phyloP scores from a whole-genome alignment of 257 asterid species.

The Solanum chiquidenum region DNA sequence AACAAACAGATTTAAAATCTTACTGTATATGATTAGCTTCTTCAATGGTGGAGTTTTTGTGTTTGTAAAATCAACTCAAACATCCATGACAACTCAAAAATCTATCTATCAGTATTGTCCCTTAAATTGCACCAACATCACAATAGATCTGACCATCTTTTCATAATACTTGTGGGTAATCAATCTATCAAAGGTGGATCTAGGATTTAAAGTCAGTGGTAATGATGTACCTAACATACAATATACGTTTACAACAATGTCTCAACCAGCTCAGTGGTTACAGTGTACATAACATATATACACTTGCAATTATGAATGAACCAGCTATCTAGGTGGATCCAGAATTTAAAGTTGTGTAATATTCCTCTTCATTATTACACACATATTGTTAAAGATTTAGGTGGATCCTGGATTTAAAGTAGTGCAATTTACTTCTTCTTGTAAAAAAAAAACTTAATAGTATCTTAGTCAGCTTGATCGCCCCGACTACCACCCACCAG shows the following conservation, averaged over 20 bases:
- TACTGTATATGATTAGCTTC: not conserved
- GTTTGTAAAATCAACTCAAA: not conserved
- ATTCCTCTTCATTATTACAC: not conserved
- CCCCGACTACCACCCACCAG: not conserved
- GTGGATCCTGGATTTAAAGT: not conserved
- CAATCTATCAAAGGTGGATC: not conserved
- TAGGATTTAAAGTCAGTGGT: not conserved
- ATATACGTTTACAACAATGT: not conserved
- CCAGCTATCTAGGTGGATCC: not conserved
- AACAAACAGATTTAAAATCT: not conserved
- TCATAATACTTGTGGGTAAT: not conserved
- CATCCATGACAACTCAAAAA: not conserved
- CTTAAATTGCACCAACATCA: not conserved
- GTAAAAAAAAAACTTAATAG: not conserved
- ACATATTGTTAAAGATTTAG: not conserved
- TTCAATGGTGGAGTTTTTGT: not conserved
- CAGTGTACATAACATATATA: not conserved
- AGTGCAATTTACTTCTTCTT: not conserved
- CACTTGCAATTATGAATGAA: not conserved
- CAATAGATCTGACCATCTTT: slow-evolving; percentile 18
- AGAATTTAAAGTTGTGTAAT: not conserved
- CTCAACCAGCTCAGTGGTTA: not conserved
- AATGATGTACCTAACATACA: not conserved
- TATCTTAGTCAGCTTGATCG: not conserved
- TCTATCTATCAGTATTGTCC: not conserved